Evolutionary conservation across 2,329 filamentous ascomycete genomes (phyloP), one percentile per base, ranked within the genome.

Genomic region (Xylaria sp.): DNA sequence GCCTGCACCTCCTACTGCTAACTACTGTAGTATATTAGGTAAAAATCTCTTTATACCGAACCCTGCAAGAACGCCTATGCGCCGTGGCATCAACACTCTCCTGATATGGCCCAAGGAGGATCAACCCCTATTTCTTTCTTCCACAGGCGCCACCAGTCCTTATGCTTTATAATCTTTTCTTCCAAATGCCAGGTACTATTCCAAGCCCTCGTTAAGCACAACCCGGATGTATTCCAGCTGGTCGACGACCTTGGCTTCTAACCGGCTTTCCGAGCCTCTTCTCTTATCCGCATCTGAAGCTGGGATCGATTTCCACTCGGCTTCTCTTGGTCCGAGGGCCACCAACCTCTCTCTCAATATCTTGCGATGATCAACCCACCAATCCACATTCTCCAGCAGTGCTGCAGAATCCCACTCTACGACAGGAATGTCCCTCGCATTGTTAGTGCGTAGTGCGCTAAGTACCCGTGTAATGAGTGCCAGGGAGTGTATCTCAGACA

Each of bases 301-400:
- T 8, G 72, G 66, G 49, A 71, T 74, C 17, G 73, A 73, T 67
- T 79, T 81, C 84, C 85, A 88, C 66, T 88, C 88, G 43, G 85
- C 80, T 76, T 97, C 93, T 63, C 89, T 85, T 70, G 89, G 84
- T 27, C 86, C 91, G 19, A 90, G 82, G 0, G 93, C 87, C 52
- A 93, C 81, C 48, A 97, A 85, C 27, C 90, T 83, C 66, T 92
- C 88, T 54, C 89, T 84, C 58, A 97, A 79, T 56, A 89, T 79
- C 67, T 87, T 86, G 60, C 87, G 84, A 54, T 88, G 88, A 27
- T 86, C 83, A 35, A 97, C 78, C 83, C 92, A 92, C 67, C 90
- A 91, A 67, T 96, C 92, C 4, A 96, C 86, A 70, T 95, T 92
- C 73, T 96, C 93, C 66, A 90, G 84, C 47, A 96, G 84, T 1